Evolutionary conservation across 1,284 basidiomycete genomes (phyloP), one percentile per base, ranked within the genome.

Genomic region (Trichosporon sp.): DNA sequence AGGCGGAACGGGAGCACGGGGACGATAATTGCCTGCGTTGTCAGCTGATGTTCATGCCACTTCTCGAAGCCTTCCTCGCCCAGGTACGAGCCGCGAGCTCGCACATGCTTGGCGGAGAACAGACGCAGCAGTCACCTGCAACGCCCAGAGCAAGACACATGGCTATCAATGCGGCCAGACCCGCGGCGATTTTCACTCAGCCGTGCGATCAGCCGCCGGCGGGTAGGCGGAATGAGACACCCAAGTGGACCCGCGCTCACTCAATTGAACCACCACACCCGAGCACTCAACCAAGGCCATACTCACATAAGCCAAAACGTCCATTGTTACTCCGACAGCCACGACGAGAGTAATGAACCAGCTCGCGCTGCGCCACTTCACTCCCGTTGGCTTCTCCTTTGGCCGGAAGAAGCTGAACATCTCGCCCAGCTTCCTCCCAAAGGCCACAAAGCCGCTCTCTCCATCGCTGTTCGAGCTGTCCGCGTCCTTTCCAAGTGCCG

Each of bases 1-100:
- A 77, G 68, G 14, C 75, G 71, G 73, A 89, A 92, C 0, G 90
- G 90, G 63, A 91, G 81, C 52, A 91, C 86, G 2, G 90, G 89
- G 27, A 76, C 70, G 32, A 77, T 70, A 54, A 78, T 75, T 16
- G 68, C 68, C 75, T 78, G 63, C 14, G n/a, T n/a, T 0, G 37
- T 44, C 14, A 29, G 36, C 21, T 25, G 14, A 33, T n/a, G 6
- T 21, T 36, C 21, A 16, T 10, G n/a, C 4, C 8, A n/a, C 9
- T n/a, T n/a, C n/a, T n/a, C n/a, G n/a, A n/a, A n/a, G n/a, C n/a
- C n/a, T n/a, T n/a, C n/a, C n/a, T n/a, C n/a, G n/a, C n/a, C n/a
- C n/a, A n/a, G n/a, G n/a, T n/a, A n/a, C n/a, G n/a, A n/a, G n/a
- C n/a, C n/a, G n/a, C n/a, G n/a, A n/a, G n/a, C n/a, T n/a, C n/a